These are phyloP conservation scores for Lyophyllum decastes DNA, from an alignment of 768 basidiomycete species.

Conservation along the genomic window DNA sequence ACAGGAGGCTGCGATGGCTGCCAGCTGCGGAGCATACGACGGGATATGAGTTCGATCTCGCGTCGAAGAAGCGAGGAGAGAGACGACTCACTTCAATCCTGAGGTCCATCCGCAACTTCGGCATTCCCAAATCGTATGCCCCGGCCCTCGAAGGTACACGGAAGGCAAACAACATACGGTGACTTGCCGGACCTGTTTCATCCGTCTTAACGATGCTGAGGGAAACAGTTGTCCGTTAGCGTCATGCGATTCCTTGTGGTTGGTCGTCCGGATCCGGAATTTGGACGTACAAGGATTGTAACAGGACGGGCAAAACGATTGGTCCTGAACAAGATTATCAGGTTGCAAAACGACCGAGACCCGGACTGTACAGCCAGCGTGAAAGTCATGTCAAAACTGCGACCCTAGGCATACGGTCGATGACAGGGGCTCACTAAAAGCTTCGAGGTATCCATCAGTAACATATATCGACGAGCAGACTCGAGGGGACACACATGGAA, in stretches of 20 bases:
- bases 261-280: too few species aligned
- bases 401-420: neutral
- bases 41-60: neutral
- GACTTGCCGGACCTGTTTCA: neutral
- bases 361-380: neutral
- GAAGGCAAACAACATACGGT: neutral
- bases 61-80: neutral
- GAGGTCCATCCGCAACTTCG: conserved; percentile 9
- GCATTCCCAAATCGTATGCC: neutral
- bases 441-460: neutral
- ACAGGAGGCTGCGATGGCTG: neutral
- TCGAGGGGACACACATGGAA: neutral
- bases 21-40: neutral
- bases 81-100: conserved; percentile 2
- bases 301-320: conserved; percentile 6
- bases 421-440: neutral
- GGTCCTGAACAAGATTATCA: neutral
- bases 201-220: conserved; percentile 1
- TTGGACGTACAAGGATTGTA: conserved; percentile 1
- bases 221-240: neutral
- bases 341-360: neutral
- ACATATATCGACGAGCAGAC: neutral
- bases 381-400: neutral
- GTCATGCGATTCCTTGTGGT: too few species aligned
- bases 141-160: neutral